Evolutionary conservation across 2,329 filamentous ascomycete genomes (phyloP), one percentile per base, ranked within the genome.

Genomic region (Aureobasidium sp.): DNA sequence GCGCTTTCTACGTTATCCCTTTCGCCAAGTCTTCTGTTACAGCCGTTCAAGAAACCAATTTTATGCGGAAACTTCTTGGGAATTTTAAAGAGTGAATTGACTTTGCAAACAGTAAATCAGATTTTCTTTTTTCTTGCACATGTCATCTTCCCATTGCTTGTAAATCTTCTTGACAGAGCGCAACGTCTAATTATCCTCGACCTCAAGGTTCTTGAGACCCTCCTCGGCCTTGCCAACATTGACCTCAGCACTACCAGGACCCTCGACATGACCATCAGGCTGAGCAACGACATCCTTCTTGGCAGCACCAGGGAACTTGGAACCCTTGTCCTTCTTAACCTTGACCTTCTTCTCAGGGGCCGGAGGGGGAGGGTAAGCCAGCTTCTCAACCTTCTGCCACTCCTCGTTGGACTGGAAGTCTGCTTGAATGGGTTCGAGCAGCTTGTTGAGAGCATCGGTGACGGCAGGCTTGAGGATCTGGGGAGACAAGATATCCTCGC

Each of bases 391-490:
- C 62, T 86, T 84, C 76, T 96, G 88, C 91, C 91, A 97, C 70
- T 92, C 90, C 34, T 82, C 70, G 0, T 84, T 87, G 0, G 81
- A 82, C 65, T 88, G 78, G 77, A 85, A 97, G 6, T 87, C 87
- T 3, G 79, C 82, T 67, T 87, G 86, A 64, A 99, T 93, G 1
- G 93, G 91, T 2, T 82, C 84, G 62, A 96, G 81, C 14, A 97
- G 82, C 42, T 83, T 80, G 67, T 85, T 85, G 22, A 99, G 82
- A 11, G 85, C 90, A 58, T 85, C 82, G 5, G 88, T 83, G 6
- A 95, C 86, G 12, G 90, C 91, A n/a, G 87, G 83, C 79, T 99
- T 97, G 58, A 97, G 80, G 14, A 89, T 77, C 78, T 97, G 92
- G 0, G 94, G 94, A 1, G 89, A 91, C 65, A 96, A 82, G 66